Evolutionary conservation across 495 filamentous ascomycete species (phyloP).

Genomic region (Annulohypoxylon nitens): DNA sequence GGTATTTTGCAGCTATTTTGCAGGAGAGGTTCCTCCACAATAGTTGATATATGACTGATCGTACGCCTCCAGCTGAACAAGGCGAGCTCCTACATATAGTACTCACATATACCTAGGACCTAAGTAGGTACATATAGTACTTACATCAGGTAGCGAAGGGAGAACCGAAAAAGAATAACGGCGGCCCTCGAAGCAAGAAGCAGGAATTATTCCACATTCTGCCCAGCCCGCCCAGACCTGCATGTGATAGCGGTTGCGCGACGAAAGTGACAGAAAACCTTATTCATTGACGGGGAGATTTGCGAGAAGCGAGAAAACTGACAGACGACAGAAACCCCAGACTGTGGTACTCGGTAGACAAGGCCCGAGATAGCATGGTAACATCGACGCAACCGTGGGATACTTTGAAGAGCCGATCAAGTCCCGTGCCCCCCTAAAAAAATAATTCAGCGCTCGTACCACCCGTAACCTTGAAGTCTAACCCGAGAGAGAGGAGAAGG

Average conservation of each 20-base stretch:
- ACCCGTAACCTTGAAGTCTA: constrained; percentile 10
- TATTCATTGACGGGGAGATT: constrained; percentile 38
- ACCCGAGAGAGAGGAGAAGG: constrained; percentile 5
- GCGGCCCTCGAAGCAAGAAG: neutral
- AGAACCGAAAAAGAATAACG: neutral
- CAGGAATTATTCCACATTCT: constrained; percentile 21
- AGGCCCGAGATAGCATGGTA: constrained; percentile 49
- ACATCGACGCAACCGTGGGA: constrained; percentile 46
- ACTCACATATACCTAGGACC: neutral
- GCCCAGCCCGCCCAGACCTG: neutral
- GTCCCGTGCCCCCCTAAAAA: constrained; percentile 37
- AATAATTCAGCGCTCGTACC: constrained; percentile 16
- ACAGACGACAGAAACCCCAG: constrained; percentile 45
- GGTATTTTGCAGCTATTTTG: constrained; percentile 16
- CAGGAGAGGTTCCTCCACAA: neutral
- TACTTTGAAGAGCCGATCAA: constrained; percentile 43
- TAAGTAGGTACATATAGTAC: neutral
- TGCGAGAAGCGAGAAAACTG: constrained; percentile 40
- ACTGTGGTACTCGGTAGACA: constrained; percentile 47
- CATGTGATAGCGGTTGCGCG: constrained; percentile 36
- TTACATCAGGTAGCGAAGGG: neutral
- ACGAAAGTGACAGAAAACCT: constrained; percentile 22
- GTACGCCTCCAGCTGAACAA: neutral
- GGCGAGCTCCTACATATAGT: neutral
- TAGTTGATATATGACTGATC: constrained; percentile 23